Evolutionary conservation across 305 asterid species (phyloP), one percentile per base, ranked within the genome.

Genomic region (Fraxinus angustifolia): DNA sequence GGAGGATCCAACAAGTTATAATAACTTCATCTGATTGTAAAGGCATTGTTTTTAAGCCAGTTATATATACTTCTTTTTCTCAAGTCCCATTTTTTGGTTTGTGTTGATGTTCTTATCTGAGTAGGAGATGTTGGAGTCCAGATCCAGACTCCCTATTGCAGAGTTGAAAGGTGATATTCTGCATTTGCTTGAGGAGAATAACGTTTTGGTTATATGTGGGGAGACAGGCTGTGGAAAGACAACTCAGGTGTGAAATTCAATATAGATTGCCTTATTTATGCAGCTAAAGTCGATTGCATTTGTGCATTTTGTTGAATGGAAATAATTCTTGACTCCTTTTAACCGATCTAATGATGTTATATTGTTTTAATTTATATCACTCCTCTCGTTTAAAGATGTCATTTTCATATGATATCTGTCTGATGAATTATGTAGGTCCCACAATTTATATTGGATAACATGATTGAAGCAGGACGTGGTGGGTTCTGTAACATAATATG

Each of bases 221-320:
- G 99, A 95, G 91, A 95, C 99, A 38, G 99, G 99, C 76, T 95
- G 98, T 79, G 99, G 99, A 77, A 95, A 95, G 90, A 95, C 98
- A 81, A 95, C 99, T 81, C 99, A 95, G 99, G 99, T 95, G 78
- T 82, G 83, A 79, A 48, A 79, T 80, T 77, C 77, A 42, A 82
- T 73, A 67, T 79, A 77, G 53, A 71, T 76, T 77, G 62, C 79
- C 75, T 67, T 65, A 67, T 74, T 68, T 30, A 28, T 40, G 74
- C 28, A 77, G 78, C 86, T 67, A 17, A 78, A 76, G 72, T 83
- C 60, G 38, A 73, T 60, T 31, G 38, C 40, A 26, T 70, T 31
- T 31, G 40, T 23, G 7, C n/a, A 30, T 70, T 70, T 30, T 28
- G 7, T 70, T 70, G 40, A 70, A 31, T 70, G 40, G 23, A 31